These are phyloP conservation scores for Colletotrichum echinochloae DNA, from an alignment of 2,329 filamentous ascomycete genomes.

Conservation along the genomic window DNA sequence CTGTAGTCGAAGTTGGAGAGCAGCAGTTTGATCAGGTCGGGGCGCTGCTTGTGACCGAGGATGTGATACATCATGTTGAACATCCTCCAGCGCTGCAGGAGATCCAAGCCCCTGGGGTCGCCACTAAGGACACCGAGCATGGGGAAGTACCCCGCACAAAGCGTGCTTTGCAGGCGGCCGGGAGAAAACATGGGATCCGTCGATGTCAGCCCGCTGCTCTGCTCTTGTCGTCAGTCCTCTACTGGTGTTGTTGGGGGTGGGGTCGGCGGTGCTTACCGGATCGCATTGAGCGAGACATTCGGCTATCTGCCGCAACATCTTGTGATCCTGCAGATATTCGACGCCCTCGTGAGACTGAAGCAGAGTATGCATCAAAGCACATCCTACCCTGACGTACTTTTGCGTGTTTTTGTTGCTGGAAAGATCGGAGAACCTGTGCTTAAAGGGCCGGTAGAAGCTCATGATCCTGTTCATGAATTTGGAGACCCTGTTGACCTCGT, in stretches of 20 bases:
- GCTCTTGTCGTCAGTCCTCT: slow-evolving; percentile 18
- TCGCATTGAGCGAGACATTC: slow-evolving; percentile 97
- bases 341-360: slow-evolving; percentile 88
- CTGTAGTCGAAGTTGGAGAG: slow-evolving; percentile 94
- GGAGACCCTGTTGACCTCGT: slow-evolving; percentile 93
- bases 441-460: slow-evolving; percentile 96
- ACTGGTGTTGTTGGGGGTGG: not conserved
- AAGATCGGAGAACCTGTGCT: slow-evolving; percentile 91
- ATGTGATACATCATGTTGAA: slow-evolving; percentile 99
- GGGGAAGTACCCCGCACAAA: slow-evolving; percentile 93
- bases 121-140: slow-evolving; percentile 90
- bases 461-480: slow-evolving; percentile 97
- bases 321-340: slow-evolving; percentile 89
- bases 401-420: slow-evolving; percentile 93
- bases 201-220: slow-evolving; percentile 81
- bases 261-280: slow-evolving; percentile 67
- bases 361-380: slow-evolving; percentile 86
- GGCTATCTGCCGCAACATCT: slow-evolving; percentile 90
- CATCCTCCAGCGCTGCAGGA: slow-evolving; percentile 96
- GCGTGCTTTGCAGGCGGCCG: slow-evolving; percentile 84
- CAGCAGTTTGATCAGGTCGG: slow-evolving; percentile 89
- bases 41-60: slow-evolving; percentile 88
- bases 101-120: slow-evolving; percentile 83
- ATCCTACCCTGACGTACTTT: slow-evolving; percentile 91
- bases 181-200: slow-evolving; percentile 89